Evolutionary conservation across 176 grass and related monocot genomes (phyloP).

Genomic region (Triticum urartu): DNA sequence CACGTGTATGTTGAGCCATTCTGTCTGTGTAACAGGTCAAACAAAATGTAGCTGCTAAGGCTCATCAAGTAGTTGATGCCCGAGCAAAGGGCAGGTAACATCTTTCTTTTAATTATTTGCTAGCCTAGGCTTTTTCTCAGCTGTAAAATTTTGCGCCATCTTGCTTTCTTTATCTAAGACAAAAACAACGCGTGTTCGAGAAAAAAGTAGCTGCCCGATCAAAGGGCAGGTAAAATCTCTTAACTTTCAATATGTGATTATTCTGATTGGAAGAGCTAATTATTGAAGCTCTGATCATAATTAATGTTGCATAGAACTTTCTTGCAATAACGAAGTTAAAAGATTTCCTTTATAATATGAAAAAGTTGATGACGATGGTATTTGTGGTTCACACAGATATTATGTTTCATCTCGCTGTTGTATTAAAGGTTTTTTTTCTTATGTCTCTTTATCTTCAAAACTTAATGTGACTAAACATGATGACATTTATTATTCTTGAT

Average conservation of each 20-base stretch:
- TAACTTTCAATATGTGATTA: neutral
- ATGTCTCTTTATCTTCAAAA: neutral
- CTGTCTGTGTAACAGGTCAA: slow-evolving; percentile 56
- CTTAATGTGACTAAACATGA: neutral
- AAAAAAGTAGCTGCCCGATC: slow-evolving; percentile 55
- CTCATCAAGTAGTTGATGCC: slow-evolving; percentile 72
- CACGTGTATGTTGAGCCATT: neutral
- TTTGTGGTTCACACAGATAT: slow-evolving; percentile 7
- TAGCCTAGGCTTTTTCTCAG: neutral
- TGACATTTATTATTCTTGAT: neutral
- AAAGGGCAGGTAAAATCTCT: slow-evolving; percentile 59
- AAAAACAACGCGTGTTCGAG: neutral
- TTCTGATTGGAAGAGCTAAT: neutral
- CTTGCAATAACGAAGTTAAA: neutral
- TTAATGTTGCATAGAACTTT: neutral
- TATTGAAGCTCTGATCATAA: slow-evolving; percentile 17
- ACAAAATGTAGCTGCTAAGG: slow-evolving; percentile 53
- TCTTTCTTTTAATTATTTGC: neutral
- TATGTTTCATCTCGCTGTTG: neutral
- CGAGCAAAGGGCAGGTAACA: slow-evolving; percentile 70
- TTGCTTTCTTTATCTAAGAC: neutral
- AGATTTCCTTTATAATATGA: neutral
- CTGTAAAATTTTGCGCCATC: neutral
- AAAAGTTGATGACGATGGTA: neutral
- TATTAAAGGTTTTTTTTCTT: neutral